These are phyloP conservation scores for Leersia perrieri DNA, from an alignment of 176 grass and related monocot genomes.

Conservation along the genomic window DNA sequence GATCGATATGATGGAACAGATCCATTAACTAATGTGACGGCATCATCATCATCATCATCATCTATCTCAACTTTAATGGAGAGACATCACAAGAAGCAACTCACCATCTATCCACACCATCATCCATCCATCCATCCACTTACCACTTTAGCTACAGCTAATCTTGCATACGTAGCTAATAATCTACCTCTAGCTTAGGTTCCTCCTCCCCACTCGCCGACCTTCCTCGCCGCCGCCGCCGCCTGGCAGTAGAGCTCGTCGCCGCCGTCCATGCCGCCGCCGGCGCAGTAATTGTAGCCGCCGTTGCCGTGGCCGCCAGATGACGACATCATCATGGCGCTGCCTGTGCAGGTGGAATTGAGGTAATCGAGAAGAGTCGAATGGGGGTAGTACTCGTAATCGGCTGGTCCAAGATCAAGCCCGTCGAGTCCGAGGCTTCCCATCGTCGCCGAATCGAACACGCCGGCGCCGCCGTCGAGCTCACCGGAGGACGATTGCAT, in stretches of 20 bases:
- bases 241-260: conserved; percentile 63
- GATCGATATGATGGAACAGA: conserved; percentile 23
- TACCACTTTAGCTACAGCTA: conserved; percentile 15
- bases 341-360: conserved; percentile 35
- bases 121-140: conserved; percentile 28
- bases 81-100: conserved; percentile 64
- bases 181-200: conserved; percentile 44
- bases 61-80: conserved; percentile 44
- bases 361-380: conserved; percentile 54
- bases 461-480: neutral
- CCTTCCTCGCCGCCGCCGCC: conserved; percentile 44
- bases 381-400: conserved; percentile 23
- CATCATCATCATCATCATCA: neutral
- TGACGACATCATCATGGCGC: neutral
- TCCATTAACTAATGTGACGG: conserved; percentile 37
- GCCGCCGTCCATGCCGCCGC: neutral
- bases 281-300: neutral
- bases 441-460: conserved; percentile 20
- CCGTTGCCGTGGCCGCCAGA: neutral
- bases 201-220: conserved; percentile 70
- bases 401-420: conserved; percentile 43
- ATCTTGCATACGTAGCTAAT: neutral
- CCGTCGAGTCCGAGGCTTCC: conserved; percentile 46
- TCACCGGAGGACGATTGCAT: neutral
- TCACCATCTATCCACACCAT: conserved; percentile 22